phyloP scores from a whole-genome alignment of 331 rosid genomes.

The Prunus yedoensis region DNA sequence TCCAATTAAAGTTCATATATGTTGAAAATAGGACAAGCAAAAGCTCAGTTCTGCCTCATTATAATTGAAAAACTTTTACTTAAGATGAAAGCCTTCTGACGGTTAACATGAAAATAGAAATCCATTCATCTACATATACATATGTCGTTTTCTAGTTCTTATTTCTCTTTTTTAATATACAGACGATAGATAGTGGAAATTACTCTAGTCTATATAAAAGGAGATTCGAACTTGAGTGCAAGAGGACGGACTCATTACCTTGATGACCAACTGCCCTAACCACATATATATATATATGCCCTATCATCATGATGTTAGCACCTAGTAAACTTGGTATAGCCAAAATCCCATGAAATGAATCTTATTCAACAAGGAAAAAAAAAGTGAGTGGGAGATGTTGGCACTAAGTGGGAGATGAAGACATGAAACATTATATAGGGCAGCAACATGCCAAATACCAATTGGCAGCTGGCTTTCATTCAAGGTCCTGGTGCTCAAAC shows the following conservation, averaged over 20 bases:
- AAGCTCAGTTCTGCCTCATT: background rate
- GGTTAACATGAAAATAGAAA: background rate
- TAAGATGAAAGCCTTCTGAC: background rate
- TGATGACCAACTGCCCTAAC: too few species aligned
- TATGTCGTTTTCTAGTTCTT: background rate
- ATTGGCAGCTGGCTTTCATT: background rate
- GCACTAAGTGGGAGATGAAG: slow-evolving; percentile 6
- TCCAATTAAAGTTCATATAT: background rate
- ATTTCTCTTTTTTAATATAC: too few species aligned
- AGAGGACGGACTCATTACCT: too few species aligned
- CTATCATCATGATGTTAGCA: too few species aligned
- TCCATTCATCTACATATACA: background rate
- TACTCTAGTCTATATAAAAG: too few species aligned
- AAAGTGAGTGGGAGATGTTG: slow-evolving; percentile 8
- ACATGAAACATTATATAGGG: background rate
- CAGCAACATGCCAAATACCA: slow-evolving; percentile 7
- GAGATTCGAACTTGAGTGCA: too few species aligned
- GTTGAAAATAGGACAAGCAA: too few species aligned
- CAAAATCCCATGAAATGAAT: background rate
- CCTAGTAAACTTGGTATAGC: background rate
- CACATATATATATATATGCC: too few species aligned
- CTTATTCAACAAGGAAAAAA: background rate
- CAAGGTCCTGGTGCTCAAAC: slow-evolving; percentile 40
- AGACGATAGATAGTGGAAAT: too few species aligned
- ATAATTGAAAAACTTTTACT: background rate